A percentile compares a stretch with the other conserved stretches of the same genome.
Conservation (phyloP, 225 moss, liverwort and hornwort species). For the Sphagnum tenellum region DNA sequence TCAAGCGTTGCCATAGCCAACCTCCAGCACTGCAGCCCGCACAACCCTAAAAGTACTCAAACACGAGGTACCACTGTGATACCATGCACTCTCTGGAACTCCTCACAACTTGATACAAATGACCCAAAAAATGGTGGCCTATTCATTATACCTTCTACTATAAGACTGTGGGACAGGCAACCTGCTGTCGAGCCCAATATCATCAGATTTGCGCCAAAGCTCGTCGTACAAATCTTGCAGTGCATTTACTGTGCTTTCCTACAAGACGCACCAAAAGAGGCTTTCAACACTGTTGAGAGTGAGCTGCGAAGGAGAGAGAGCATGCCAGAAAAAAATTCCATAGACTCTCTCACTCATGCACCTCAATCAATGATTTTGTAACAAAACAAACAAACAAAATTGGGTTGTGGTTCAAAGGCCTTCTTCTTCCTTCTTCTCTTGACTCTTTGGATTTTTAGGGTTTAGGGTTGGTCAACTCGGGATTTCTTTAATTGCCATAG, state of each 20-base stretch:
- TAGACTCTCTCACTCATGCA: background rate
- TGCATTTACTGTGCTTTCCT: constrained; percentile 40
- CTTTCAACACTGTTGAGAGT: no score
- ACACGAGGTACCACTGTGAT: no score
- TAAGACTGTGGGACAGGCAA: constrained; percentile 25
- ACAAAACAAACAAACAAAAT: background rate
- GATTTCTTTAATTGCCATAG: no score
- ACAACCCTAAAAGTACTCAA: background rate
- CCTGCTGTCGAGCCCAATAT: constrained; percentile 33
- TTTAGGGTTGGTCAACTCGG: no score
- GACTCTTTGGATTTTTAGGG: no score
- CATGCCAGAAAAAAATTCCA: no score
- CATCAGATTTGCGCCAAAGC: constrained; percentile 26
- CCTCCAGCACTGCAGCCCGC: constrained; percentile 40
- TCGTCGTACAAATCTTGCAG: constrained; percentile 45
- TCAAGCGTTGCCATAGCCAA: constrained; percentile 63
- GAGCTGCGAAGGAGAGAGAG: no score
- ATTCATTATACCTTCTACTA: constrained; percentile 26
- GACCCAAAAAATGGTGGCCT: background rate
- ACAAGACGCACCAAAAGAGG: constrained; percentile 16
- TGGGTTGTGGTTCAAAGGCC: no score
- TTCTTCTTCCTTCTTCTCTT: no score
- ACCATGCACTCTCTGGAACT: no score
- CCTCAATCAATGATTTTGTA: background rate
- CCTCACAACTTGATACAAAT: no score